A percentile compares a stretch with the other conserved stretches of the same genome.
phyloP scores from a whole-genome alignment of 139 green algal species.

The Volvox africanus region DNA sequence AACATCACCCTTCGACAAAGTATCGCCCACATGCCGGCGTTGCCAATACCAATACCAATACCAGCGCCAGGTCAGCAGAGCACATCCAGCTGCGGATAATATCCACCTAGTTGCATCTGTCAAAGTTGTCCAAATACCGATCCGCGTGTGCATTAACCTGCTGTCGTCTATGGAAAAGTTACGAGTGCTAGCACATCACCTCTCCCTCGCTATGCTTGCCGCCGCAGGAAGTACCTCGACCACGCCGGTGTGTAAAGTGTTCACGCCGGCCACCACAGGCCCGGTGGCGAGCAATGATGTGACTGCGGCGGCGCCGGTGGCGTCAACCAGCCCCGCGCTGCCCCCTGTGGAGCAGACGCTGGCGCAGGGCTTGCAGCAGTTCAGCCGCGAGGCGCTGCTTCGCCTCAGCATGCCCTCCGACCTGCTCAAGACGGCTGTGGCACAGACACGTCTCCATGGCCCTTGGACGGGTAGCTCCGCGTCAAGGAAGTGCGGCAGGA shows the following conservation, averaged over 20 bases:
- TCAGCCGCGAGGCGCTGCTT: constrained; percentile 42
- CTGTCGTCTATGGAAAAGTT: too few relatives aligned
- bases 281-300: not conserved
- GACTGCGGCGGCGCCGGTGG: not conserved
- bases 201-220: not conserved
- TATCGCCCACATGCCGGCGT: constrained; percentile 40
- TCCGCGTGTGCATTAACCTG: too few relatives aligned
- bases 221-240: not conserved
- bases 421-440: not conserved
- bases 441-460: not conserved
- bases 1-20: constrained; percentile 68
- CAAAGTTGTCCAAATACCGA: too few relatives aligned
- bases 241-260: not conserved
- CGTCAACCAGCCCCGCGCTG: not conserved
- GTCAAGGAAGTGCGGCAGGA: not conserved
- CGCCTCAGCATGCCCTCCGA: constrained; percentile 46
- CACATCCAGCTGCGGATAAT: too few relatives aligned
- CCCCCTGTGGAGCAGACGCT: not conserved
- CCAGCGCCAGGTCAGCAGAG: not conserved
- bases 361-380: constrained; percentile 39
- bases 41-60: too few relatives aligned
- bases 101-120: too few relatives aligned
- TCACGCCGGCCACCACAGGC: not conserved
- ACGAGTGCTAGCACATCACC: too few relatives aligned
- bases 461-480: not conserved